Evolutionary conservation across 2,329 filamentous ascomycete genomes (phyloP).

Genomic region (Fusarium temperatum): DNA sequence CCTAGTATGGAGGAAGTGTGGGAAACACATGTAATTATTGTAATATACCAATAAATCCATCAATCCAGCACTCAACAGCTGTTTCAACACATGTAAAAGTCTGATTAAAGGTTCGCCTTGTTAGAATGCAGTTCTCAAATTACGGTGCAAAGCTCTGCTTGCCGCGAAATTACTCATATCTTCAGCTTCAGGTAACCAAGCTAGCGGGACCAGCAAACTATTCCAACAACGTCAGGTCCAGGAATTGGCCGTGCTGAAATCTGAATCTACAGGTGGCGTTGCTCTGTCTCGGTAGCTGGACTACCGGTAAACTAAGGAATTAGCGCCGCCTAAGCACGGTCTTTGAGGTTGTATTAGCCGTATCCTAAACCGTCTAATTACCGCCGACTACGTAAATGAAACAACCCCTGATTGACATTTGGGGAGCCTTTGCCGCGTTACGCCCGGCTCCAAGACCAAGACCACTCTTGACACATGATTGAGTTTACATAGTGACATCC

Average conservation of each 20-base stretch:
- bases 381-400: not conserved
- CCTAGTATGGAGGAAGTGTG: not conserved
- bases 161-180: not conserved
- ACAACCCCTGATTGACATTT: not conserved
- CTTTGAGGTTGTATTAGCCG: not conserved
- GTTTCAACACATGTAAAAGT: not conserved
- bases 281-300: not conserved
- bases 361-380: not conserved
- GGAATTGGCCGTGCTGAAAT: not conserved
- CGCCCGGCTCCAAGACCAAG: not conserved
- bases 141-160: not conserved
- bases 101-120: not conserved
- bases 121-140: not conserved
- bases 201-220: not conserved
- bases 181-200: not conserved
- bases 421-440: not conserved
- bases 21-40: not conserved
- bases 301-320: not conserved
- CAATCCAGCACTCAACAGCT: not conserved
- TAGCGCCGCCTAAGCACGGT: not conserved
- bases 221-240: not conserved
- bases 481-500: not conserved
- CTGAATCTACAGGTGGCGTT: not conserved
- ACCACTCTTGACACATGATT: not conserved
- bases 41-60: not conserved